Conservation (phyloP, 257 asterid genomes). For the Marsdenia floribunda region DNA sequence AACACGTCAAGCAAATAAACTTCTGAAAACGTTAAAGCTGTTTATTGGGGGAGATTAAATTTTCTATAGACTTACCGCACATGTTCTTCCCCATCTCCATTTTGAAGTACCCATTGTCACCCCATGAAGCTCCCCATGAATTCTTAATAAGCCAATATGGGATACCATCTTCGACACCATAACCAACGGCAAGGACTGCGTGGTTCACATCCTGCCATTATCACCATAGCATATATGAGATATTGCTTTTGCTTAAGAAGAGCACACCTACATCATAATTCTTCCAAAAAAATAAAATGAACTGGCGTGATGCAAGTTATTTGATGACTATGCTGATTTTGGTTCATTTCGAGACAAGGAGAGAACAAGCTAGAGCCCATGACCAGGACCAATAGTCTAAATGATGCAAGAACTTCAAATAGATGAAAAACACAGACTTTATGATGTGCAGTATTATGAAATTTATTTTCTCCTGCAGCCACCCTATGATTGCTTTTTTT, state of each 20-base stretch:
- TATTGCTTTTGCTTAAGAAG: not conserved
- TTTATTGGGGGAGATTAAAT: not conserved
- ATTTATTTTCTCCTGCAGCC: not conserved
- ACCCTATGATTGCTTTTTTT: not conserved
- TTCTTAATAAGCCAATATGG: slow-evolving; percentile 94
- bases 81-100: slow-evolving; percentile 97
- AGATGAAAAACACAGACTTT: not conserved
- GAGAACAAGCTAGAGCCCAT: not conserved
- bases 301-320: not conserved
- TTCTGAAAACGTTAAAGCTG: too few species aligned
- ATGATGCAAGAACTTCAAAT: not conserved
- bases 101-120: slow-evolving; percentile 84
- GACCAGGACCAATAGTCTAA: not conserved
- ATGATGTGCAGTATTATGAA: not conserved
- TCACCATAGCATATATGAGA: not conserved
- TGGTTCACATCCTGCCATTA: slow-evolving; percentile 82
- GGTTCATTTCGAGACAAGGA: not conserved
- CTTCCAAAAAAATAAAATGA: not conserved
- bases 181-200: slow-evolving; percentile 95
- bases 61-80: slow-evolving; percentile 62
- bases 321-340: not conserved
- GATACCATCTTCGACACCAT: slow-evolving; percentile 70
- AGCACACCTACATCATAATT: not conserved
- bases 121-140: slow-evolving; percentile 98
- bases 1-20: not conserved